Base-by-base conservation (phyloP, 768 basidiomycete species). In the Tephrocybe sp. region DNA sequence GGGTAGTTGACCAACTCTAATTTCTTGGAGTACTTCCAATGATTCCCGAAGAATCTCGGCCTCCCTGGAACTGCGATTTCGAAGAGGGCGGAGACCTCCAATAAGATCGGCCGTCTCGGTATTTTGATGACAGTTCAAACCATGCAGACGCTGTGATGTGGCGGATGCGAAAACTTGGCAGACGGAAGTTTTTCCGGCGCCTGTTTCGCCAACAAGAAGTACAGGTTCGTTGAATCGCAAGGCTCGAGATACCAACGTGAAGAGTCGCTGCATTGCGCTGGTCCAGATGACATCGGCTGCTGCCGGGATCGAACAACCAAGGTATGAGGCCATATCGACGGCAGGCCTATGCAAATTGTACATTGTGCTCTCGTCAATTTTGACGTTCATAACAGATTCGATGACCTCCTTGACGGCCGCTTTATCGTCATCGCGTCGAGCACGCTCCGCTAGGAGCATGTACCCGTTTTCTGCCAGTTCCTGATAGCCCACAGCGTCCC, bases 31-130 rank as follows among this genome's bases (percentile, higher is more conserved):
- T 0, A 75, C 54, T 2, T 64, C 54, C 4, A 59, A 51, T 5
- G 71, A 78, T 45, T 85, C 74, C 10, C 65, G 72, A 41, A 74
- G 48, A 9, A 78, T 65, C 30, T 83, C 79, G 1, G 74, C 74
- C 56, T 83, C 79, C 10, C 75, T 51, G 4, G 80, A 67, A 16
- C 73, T 71, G 17, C 89, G 83, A 68, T 91, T 92, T 26, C 96
- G 84, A 10, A 92, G 72, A 5, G 96, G 96, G 31, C 96, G 81
- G 57, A 97, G 79, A 33, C 93, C 91, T 16, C 97, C 97, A 45
- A 98, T 91, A 19, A 99, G 74, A 65, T 99, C 97, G 10, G 95
- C 92, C 0, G 96, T 97, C 71, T 99, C 97, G 22, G 95, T 98
- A 63, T 97, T 98, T 67, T 97, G 94, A 65, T 99, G 97, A 61